Evolutionary conservation across 2,329 filamentous ascomycete species (phyloP), one percentile per base, ranked within the genome.

Genomic region (Podosphaera aphanis): DNA sequence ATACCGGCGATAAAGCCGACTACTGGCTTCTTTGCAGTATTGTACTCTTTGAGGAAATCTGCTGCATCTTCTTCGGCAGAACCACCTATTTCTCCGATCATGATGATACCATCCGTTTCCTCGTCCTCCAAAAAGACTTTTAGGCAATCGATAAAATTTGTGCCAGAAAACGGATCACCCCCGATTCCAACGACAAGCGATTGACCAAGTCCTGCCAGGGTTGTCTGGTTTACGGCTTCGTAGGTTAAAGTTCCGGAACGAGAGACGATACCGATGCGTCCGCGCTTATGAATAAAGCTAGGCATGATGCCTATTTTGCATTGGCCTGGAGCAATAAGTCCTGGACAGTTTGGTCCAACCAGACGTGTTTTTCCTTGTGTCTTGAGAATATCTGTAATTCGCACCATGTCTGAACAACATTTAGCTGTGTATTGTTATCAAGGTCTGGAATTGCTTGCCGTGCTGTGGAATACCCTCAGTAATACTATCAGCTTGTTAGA

Each of bases 271-370:
- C 90, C 90, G 62, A 98, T 86, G 64, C 90, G 86, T 59, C 90
- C 90, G 66, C 86, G 84, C 77, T 95, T 95, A 78, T 98, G 90
- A 70, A 98, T 95, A 74, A 95, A 94, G 59, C 90, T 90, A 53
- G 90, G 84, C 90, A 98, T 95, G 70, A 98, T 98, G 62, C 90
- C 90, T 61, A 98, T 95, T 73, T 98, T 98, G 77, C 90, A 98
- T 76, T 93, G 88, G 58, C 88, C 90, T 50, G 75, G 74, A 46
- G 73, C 88, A 65, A 95, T 95, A 67, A 95, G 88, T 64, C 88
- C 90, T 53, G 90, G 90, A 72, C 90, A 98, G 73, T 95, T 98
- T 60, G 88, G 88, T 56, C 88, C 88, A 51, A 95, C 85, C 59
- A 98, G 74, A 62, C 90, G 82, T 55, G 88, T 94, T 76, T 95